Percentiles rank a stretch among this genome's conserved stretches.
These are phyloP conservation scores for Quercus glauca DNA, from an alignment of 306 rosid genomes.

Conservation along the genomic window DNA sequence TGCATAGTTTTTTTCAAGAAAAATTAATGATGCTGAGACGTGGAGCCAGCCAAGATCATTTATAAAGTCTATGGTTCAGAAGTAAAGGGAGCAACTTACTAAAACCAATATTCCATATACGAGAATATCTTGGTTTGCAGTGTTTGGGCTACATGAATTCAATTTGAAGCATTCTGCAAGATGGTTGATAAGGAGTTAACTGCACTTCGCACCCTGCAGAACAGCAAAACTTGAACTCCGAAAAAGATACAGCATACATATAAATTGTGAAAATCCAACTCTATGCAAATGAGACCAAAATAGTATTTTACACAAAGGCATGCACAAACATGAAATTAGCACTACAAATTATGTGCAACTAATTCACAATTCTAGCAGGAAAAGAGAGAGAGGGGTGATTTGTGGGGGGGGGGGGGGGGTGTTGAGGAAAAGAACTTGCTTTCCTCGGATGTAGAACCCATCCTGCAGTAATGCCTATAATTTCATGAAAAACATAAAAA, in stretches of 20 bases:
- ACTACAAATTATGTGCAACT: background rate
- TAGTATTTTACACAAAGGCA: background rate
- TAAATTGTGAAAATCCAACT: background rate
- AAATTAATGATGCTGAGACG: background rate
- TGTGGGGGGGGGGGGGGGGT: background rate
- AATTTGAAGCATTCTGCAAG: constrained; percentile 85
- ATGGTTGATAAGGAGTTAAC: constrained; percentile 38
- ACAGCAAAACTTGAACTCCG: background rate
- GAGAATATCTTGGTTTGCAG: constrained; percentile 69
- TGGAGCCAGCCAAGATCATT: constrained; percentile 2
- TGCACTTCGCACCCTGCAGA: constrained; percentile 1
- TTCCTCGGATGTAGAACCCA: constrained; percentile 78
- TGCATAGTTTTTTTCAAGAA: background rate
- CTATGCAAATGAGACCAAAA: background rate
- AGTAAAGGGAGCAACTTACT: constrained; percentile 49
- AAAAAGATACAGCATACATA: background rate
- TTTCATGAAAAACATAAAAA: constrained; percentile 8
- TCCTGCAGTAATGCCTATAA: constrained; percentile 89
- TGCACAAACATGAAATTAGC: background rate
- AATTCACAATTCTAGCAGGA: constrained; percentile 10
- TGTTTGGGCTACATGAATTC: constrained; percentile 75
- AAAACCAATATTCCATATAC: constrained; percentile 85
- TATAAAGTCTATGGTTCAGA: constrained; percentile 22
- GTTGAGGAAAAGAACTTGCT: constrained; percentile 34
- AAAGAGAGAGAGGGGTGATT: too few relatives aligned